Percentiles rank a stretch among this genome's conserved stretches.
Conservation (phyloP, 805 yeast genomes). For the Clavispora santaluciae region DNA sequence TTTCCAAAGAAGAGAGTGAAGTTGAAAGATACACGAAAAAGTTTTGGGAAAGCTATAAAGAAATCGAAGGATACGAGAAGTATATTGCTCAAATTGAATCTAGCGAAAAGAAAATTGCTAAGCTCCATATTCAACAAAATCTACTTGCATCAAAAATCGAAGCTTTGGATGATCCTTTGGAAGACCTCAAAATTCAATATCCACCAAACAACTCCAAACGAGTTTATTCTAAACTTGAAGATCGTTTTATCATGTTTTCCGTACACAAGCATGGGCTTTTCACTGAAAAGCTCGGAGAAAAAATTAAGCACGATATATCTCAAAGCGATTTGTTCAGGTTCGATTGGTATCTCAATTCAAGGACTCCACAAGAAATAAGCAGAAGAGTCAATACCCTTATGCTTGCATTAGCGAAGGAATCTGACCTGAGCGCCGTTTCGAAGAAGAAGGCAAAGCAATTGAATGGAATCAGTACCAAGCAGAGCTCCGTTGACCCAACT, state of each 20-base stretch:
- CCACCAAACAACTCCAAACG: conserved; percentile 83
- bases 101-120: conserved; percentile 64
- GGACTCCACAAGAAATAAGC: conserved; percentile 68
- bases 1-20: conserved; percentile 57
- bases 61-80: conserved; percentile 67
- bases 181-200: conserved; percentile 59
- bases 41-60: conserved; percentile 59
- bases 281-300: conserved; percentile 55
- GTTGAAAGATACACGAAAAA: conserved; percentile 52
- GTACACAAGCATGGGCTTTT: conserved; percentile 64
- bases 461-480: conserved; percentile 23
- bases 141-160: conserved; percentile 51
- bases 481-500: conserved; percentile 35
- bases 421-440: conserved; percentile 54
- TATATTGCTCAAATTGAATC: conserved; percentile 66
- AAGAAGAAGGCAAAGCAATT: conserved; percentile 34
- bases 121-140: conserved; percentile 49
- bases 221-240: conserved; percentile 65
- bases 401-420: conserved; percentile 62
- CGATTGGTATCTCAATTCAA: conserved; percentile 68
- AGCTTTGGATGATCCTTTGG: conserved; percentile 53
- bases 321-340: conserved; percentile 58
- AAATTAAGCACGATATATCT: conserved; percentile 59
- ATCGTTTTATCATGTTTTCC: conserved; percentile 56
- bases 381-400: conserved; percentile 66